Conservation (phyloP, 441 rosid species). For the Iberis amara region DNA sequence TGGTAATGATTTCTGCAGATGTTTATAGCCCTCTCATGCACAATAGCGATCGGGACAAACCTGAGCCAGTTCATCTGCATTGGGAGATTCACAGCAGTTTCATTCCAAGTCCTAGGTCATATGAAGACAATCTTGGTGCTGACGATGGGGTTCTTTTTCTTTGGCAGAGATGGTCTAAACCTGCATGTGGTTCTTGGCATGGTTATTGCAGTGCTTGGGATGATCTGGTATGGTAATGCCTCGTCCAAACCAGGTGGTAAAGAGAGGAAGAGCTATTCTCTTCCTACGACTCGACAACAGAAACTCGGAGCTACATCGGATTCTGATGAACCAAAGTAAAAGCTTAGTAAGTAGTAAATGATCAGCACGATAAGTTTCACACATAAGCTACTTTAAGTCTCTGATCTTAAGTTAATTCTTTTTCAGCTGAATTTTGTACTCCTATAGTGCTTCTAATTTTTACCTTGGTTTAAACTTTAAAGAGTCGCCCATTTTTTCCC, state of each 20-base stretch:
- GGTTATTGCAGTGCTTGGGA: conserved; percentile 51
- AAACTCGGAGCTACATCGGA: conserved; percentile 44
- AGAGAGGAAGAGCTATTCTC: conserved; percentile 41
- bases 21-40: conserved; percentile 51
- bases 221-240: conserved; percentile 57
- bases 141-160: conserved; percentile 59
- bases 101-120: conserved; percentile 61
- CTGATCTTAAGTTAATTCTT: neutral
- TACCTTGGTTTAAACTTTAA: too few relatives aligned
- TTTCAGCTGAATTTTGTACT: neutral
- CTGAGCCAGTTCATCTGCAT: conserved; percentile 71
- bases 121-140: conserved; percentile 63
- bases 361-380: neutral
- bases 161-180: conserved; percentile 58
- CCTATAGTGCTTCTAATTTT: too few relatives aligned
- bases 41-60: conserved; percentile 56
- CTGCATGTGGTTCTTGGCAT: conserved; percentile 54
- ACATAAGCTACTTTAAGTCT: neutral
- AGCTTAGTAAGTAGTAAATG: conserved; percentile 21
- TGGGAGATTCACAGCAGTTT: conserved; percentile 58
- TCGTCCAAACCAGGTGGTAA: conserved; percentile 51
- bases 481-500: too few relatives aligned
- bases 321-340: conserved; percentile 38
- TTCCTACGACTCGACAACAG: conserved; percentile 48
- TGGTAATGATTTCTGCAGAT: conserved; percentile 35